Evolutionary conservation across 2,329 filamentous ascomycete genomes (phyloP), one percentile per base, ranked within the genome.

Genomic region (Beauveria sp.): DNA sequence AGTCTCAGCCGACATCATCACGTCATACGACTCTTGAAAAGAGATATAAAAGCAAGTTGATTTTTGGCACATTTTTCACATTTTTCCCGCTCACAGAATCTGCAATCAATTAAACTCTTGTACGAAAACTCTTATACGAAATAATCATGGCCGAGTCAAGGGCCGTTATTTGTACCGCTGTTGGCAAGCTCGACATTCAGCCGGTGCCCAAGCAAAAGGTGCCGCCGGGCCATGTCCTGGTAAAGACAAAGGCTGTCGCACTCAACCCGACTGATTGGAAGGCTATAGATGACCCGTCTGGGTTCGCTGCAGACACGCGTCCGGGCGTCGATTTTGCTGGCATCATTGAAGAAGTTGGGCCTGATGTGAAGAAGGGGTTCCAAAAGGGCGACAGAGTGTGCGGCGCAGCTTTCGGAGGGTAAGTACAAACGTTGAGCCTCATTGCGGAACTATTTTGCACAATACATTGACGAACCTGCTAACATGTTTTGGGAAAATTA

Each of bases 381-480:
- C 74, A 74, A 66, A 75, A 74, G 58, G 81, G 81, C 2, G 80
- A 84, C 63, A 74, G 79, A 46, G 70, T 82, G 38, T 68, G 70
- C 26, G 80, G 80, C 5, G 66, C 74, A 14, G 67, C 63, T 1
- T 75, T 78, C 55, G 78, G 77, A 28, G 58, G 28, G 64, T 65
- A 34, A 6, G 22, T 61, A 14, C 24, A 7, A 55, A 58, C 5
- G 47, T 59, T 9, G 54, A 40, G 7, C 10, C 12, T 34, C 30
- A 34, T 34, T 3, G 4, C 30, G 4, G 30, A 1, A 0, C 14
- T 7, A 6, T 14, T 30, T 1, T 20, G 9, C 4, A 5, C 5
- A 9, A 16, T 14, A 26, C 7, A 9, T 12, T n/a, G 12, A 6
- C 5, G 22, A 5, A 24, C 20, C 18, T 38, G 7, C 43, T 43